A percentile compares a stretch with the other conserved stretches of the same genome.
Conservation (phyloP, 2,329 filamentous ascomycete species). For the Sarocladium strictum region DNA sequence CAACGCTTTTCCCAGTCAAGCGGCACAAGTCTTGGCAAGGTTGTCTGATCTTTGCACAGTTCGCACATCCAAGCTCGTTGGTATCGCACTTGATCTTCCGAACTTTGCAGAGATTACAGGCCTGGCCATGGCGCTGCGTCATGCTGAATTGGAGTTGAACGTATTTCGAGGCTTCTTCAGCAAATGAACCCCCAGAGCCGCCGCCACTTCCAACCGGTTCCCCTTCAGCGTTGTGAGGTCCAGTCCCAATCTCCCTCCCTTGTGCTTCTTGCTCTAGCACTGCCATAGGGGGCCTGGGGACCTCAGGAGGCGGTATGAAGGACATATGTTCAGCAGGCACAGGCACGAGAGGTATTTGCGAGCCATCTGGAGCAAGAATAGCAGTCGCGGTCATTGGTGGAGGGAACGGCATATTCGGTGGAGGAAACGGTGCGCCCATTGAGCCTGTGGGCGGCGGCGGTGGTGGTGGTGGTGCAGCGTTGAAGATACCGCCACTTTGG, state of each 20-base stretch:
- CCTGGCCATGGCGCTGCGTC: constrained; percentile 10
- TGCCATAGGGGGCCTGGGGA: too few species aligned
- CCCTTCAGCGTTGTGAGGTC: background rate
- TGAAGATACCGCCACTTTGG: background rate
- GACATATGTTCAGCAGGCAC: background rate
- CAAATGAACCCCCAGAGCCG: background rate
- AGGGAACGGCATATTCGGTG: background rate
- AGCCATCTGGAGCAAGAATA: background rate
- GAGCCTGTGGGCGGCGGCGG: background rate
- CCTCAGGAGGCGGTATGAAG: background rate
- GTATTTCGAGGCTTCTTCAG: constrained; percentile 1
- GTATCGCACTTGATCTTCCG: constrained; percentile 5
- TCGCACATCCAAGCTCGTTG: background rate
- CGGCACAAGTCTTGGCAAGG: background rate
- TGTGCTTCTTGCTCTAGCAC: too few species aligned
- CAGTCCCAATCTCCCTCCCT: too few species aligned
- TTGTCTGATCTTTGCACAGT: background rate
- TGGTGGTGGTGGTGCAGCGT: background rate
- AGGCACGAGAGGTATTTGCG: background rate
- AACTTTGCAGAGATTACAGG: constrained; percentile 14
- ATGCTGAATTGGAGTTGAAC: background rate
- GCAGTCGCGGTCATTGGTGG: background rate
- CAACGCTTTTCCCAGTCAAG: background rate
- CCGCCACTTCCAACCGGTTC: background rate
- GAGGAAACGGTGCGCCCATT: background rate